Base-by-base conservation (phyloP, 2,329 filamentous ascomycete species). In the Cladosporium sp. region DNA sequence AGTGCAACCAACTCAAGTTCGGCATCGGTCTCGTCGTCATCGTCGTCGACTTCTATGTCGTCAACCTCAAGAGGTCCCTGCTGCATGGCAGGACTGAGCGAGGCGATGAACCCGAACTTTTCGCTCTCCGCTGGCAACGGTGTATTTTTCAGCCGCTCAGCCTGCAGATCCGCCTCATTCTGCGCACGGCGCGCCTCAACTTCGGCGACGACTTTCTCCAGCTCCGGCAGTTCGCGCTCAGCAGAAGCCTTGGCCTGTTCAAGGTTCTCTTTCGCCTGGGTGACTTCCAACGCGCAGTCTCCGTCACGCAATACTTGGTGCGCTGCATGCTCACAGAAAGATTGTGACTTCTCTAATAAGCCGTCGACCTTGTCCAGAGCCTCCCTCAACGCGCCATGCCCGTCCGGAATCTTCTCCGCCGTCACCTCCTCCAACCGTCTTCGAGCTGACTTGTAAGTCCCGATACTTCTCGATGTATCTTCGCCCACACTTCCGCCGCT, bases 301-400 rank as follows among this genome's bases (percentile, higher is more conserved):
- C 90, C 91, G 47, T 90, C 86, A 19, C 91, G 83, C n/a, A 96
- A 75, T 54, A 93, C 89, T 62, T 95, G 88, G 64, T 95, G 90
- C 0, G 91, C 91, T 2, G 87, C 91, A 48, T 84, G 84, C 70
- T 96, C 91, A 65, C 88, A 95, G 60, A 90, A 80, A 50, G 79
- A 79, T 66, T 96, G 89, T 4, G 89, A 86, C 56, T 82, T 80
- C 64, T 96, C 90, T 20, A 96, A 74, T 1, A 82, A 80, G 64
- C 86, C 87, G 64, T 96, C 90, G 1, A 90, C 77, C 39, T 81
- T 76, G 57, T 95, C 88, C 63, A 64, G 65, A 4, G 49, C 56
- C 29, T 59, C 54, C 9, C 55, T 57, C 29, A 63, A 64, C 4
- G 51, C 55, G 29, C 58, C 53, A 11, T 54, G 56, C 27, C 50